phyloP scores from a whole-genome alignment of 148 eudicot species.

The Limonium bicolor region DNA sequence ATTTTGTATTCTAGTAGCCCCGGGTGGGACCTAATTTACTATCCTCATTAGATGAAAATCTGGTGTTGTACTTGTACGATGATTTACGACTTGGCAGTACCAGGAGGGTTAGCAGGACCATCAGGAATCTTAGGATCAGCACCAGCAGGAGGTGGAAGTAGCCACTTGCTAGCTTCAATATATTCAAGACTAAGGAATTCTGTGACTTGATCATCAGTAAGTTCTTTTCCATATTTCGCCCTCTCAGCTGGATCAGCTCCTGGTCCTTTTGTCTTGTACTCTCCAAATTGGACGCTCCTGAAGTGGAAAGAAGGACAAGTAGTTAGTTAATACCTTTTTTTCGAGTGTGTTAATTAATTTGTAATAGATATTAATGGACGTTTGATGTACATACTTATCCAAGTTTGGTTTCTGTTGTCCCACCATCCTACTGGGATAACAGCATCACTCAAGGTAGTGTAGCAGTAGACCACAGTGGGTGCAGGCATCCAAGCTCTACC shows the following conservation, averaged over 20 bases:
- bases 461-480: conserved; percentile 16
- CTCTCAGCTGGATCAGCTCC: neutral
- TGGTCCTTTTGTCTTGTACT: conserved; percentile 2
- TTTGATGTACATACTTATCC: neutral
- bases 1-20: too few relatives aligned
- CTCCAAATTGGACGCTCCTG: neutral
- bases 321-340: neutral
- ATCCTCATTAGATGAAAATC: too few relatives aligned
- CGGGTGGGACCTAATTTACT: too few relatives aligned
- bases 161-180: neutral
- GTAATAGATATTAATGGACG: too few relatives aligned
- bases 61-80: too few relatives aligned
- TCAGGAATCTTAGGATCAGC: too few relatives aligned
- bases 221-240: too few relatives aligned
- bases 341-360: too few relatives aligned
- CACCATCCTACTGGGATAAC: conserved; percentile 32
- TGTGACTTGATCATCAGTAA: neutral
- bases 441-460: conserved; percentile 19
- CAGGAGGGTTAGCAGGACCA: too few relatives aligned
- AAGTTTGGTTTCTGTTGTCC: neutral
- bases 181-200: neutral
- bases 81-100: too few relatives aligned
- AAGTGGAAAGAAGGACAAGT: neutral
- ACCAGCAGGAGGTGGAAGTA: neutral
- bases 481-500: conserved; percentile 38